Base-by-base conservation (phyloP, 345 rosid species). In the Clarkia xantiana region DNA sequence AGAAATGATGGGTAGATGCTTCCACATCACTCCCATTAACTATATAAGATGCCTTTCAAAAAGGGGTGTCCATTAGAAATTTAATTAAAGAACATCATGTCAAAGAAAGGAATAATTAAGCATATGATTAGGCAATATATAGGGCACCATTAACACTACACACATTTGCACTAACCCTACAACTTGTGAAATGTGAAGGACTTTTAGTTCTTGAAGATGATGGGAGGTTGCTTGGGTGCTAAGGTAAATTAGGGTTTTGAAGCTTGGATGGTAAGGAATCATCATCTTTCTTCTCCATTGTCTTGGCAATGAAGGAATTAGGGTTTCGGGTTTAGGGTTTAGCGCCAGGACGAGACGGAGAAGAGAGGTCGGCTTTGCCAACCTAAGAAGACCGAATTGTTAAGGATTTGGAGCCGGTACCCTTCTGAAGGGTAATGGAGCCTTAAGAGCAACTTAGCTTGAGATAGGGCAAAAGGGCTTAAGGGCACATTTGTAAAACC, bases 401-500 rank as follows among this genome's bases (percentile, higher is more conserved):
- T 76, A 51, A 66, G 74, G 58, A 76, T 67, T 63, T 74, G 81
- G 65, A 90, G 89, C 58, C 71, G 81, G 57, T 81, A 91, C 58
- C 98, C 98, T 61, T 86, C 98, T 2, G 86, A 81, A 15, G 98
- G 98, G 67, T 91, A 91, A 59, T 91, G 96, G 45, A 91, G 94
- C 61, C 94, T 71, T 18, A 91, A 62, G 12, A 91, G 78, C 50
- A 91, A 81, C 78, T 86, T 86, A 8, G 98, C 98, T 67, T 91
- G 98, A 11, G 98, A 81, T 10, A 76, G 57, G 22, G 94, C 93
- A 42, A 74, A 91, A 18, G 84, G 77, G 58, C 98, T 86, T 25
- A 86, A 59, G 0, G 96, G 77, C 29, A 86, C 80, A 57, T 79
- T 79, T 16, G 48, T 53, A 46, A 86, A 86, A 0, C 94, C 93